Base-by-base conservation (phyloP, 805 yeast species). In the Yarrowia deformans region DNA sequence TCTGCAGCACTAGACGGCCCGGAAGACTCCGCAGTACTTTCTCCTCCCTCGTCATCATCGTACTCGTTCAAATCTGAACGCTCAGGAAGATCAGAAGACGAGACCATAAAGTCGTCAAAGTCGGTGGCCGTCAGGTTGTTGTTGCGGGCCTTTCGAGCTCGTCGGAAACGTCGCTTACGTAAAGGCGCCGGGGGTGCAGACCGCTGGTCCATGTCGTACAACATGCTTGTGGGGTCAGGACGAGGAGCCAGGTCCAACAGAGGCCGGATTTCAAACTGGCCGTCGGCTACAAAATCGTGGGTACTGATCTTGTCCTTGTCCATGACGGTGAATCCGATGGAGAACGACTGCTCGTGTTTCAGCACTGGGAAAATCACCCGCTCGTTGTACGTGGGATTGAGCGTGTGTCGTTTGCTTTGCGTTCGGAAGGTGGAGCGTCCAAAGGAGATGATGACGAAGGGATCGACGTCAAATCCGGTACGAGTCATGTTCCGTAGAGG, bases 391-490 rank as follows among this genome's bases (percentile, higher is more conserved):
- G 88, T 83, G 0, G 99, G 99, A 68, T 88, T 88, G 66, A 91
- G 78, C 0, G 91, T 89, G 77, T 94, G 98, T 29, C 90, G 84
- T 72, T 88, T 84, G 88, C 93, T 89, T 12, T 93, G 88, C 0
- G 98, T 93, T 72, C 96, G 85, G 77, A 86, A 94, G 0, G 94
- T 92, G 72, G 89, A 89, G 74, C 90, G 88, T 10, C 97, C 97
- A 77, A 94, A 92, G 0, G 97, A 88, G 0, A 92, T 88, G 19
- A 94, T 92, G 2, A 94, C 94, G 79, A 94, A 95, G 1, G 98
- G 98, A 76, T 95, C 99, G 96, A 95, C 91, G 77, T 93, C 97
- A 75, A 90, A 94, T 0, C 93, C 88, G 29, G 91, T 86, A 10
- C 93, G 81, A 0, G 90, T 87, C 16, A 90, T 80, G 72, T 89